Conservation (phyloP, 78 protist species). For the Tieghemostelium lacteum region DNA sequence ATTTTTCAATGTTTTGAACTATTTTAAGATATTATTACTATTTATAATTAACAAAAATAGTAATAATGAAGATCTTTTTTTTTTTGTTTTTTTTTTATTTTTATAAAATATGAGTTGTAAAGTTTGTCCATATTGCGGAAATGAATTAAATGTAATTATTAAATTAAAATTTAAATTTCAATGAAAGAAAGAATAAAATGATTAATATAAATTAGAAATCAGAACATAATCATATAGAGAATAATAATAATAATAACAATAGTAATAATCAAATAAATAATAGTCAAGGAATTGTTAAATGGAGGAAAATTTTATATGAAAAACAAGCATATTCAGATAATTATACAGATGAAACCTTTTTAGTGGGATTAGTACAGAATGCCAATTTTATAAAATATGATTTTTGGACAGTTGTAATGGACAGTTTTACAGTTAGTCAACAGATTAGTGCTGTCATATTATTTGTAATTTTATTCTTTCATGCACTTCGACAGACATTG, state of each 20-base stretch:
- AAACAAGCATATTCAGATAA: conserved; percentile 80
- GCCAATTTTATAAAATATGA: conserved; percentile 80
- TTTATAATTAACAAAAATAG: too few relatives aligned
- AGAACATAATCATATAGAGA: background rate
- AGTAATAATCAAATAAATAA: background rate
- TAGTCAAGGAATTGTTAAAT: background rate
- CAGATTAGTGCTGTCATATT: conserved; percentile 66
- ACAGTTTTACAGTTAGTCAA: conserved; percentile 73
- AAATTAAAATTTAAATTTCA: too few relatives aligned
- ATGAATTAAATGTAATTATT: too few relatives aligned
- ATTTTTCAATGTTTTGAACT: too few relatives aligned
- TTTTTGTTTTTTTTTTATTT: too few relatives aligned
- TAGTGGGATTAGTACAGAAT: conserved; percentile 67
- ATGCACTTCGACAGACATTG: conserved; percentile 41
- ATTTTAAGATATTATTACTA: too few relatives aligned
- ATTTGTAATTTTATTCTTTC: conserved; percentile 47
- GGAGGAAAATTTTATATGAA: conserved; percentile 77
- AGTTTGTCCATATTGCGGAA: too few relatives aligned
- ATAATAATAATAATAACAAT: conserved; percentile 5
- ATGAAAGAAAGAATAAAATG: too few relatives aligned
- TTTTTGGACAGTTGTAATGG: conserved; percentile 69
- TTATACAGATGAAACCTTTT: conserved; percentile 76
- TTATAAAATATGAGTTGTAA: too few relatives aligned
- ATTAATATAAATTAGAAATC: too few relatives aligned
- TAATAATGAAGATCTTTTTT: too few relatives aligned